A percentile compares a stretch with the other conserved stretches of the same genome.
Evolutionary conservation across 495 filamentous ascomycete species (phyloP).

Genomic region (Xylaria grammica): DNA sequence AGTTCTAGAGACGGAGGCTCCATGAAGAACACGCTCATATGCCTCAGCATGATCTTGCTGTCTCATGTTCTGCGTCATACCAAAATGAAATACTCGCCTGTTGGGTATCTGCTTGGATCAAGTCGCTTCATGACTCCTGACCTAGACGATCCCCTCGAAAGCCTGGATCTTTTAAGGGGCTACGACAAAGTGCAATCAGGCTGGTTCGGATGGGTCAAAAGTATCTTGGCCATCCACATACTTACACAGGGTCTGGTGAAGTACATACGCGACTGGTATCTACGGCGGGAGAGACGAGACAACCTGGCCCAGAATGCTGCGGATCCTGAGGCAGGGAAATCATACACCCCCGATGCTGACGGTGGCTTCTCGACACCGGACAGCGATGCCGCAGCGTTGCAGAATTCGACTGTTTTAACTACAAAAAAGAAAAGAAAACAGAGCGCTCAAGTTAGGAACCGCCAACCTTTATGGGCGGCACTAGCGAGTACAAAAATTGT

Average conservation of each 20-base stretch:
- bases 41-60: constrained; percentile 81
- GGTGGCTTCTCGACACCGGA: constrained; percentile 51
- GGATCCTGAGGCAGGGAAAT: constrained; percentile 56
- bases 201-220: constrained; percentile 58
- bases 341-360: constrained; percentile 45
- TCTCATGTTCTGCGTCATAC: constrained; percentile 65
- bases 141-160: constrained; percentile 49
- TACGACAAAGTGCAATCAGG: constrained; percentile 53
- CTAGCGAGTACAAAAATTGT: constrained; percentile 94
- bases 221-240: constrained; percentile 84
- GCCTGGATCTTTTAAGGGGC: constrained; percentile 40
- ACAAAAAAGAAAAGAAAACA: constrained; percentile 88
- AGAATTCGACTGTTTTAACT: constrained; percentile 41
- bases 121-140: constrained; percentile 47
- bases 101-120: constrained; percentile 48
- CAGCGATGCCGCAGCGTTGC: constrained; percentile 44
- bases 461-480: constrained; percentile 93
- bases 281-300: constrained; percentile 58
- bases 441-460: constrained; percentile 83
- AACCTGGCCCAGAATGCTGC: constrained; percentile 46
- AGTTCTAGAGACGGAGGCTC: constrained; percentile 75
- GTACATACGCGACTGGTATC: constrained; percentile 64
- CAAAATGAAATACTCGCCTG: constrained; percentile 49
- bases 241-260: constrained; percentile 78
- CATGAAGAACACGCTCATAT: constrained; percentile 71